Evolutionary conservation across 495 filamentous ascomycete genomes (phyloP).

Genomic region (Trichoderma orchidacearum): DNA sequence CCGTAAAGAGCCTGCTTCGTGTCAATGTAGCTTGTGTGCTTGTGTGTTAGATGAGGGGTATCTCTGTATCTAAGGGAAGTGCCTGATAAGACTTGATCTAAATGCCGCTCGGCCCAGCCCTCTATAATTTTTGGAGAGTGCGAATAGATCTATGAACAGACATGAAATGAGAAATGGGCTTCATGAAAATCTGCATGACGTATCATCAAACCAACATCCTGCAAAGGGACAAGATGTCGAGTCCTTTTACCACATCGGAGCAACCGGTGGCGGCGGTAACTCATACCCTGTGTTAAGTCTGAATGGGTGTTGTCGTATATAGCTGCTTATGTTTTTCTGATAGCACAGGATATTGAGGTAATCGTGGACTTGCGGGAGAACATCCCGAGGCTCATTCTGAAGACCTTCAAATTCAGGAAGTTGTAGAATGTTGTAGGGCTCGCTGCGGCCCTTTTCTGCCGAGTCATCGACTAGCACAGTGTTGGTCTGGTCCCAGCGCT

Average conservation of each 20-base stretch:
- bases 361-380: constrained; percentile 33
- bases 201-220: too few species aligned
- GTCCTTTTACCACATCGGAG: not conserved
- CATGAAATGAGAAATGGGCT: not conserved
- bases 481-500: constrained; percentile 64
- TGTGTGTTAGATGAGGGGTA: not conserved
- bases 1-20: not conserved
- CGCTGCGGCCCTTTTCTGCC: constrained; percentile 57
- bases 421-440: constrained; percentile 73
- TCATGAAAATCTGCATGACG: not conserved
- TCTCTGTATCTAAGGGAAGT: too few species aligned
- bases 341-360: constrained; percentile 29
- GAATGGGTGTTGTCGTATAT: constrained; percentile 23
- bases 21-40: not conserved
- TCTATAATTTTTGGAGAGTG: not conserved
- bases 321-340: constrained; percentile 33
- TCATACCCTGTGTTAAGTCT: not conserved
- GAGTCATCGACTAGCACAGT: constrained; percentile 86
- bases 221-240: not conserved
- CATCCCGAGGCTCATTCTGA: constrained; percentile 13
- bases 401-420: constrained; percentile 60
- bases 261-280: not conserved
- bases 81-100: not conserved
- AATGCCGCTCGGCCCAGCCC: not conserved
- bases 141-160: not conserved